Base-by-base conservation (phyloP, 116 monocot species). In the Zostera marina region DNA sequence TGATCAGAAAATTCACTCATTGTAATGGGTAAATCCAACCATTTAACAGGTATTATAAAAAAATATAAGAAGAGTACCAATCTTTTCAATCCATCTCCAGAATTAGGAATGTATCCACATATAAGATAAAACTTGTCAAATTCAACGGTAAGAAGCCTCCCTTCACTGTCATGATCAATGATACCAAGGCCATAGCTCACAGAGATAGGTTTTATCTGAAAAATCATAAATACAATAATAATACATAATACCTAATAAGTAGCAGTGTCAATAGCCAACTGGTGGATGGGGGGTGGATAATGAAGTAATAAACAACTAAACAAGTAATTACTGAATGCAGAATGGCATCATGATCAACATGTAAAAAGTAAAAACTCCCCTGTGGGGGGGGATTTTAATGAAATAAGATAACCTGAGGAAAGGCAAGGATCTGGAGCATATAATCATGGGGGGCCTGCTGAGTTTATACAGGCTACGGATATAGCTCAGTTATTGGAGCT, bases 31-130 rank as follows among this genome's bases (percentile, higher is more conserved):
- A 44, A 13, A 47, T 47, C 0, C 22, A 4, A 26, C 13, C 12
- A 24, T n/a, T 44, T 23, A 61, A 20, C 42, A 68, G 11, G 23
- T n/a, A 60, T 7, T 42, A 41, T 11, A 46, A 13, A 15, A 2
- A 42, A 60, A 15, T 20, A 59, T 14, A 22, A 56, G 32, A 39
- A 44, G 54, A 10, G 66, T 82, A 94, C 94, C 88, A 94, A 60
- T 85, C 88, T 81, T 80, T 38, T 75, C 49, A 94, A 69, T 13
- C 94, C 94, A 64, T 94, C 94, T 60, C 94, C 94, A 73, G 94
- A 94, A 62, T 94, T 94, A 41, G 94, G 94, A 13, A 94, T 88
- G 80, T 88, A 94, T 63, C 58, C 85, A 78, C 63, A 70, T 53
- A 88, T 43, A 52, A 94, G 58, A 66, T 82, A 94, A 62, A 88